phyloP scores from a whole-genome alignment of 2,329 filamentous ascomycete genomes.

The Corinectria fuckeliana region DNA sequence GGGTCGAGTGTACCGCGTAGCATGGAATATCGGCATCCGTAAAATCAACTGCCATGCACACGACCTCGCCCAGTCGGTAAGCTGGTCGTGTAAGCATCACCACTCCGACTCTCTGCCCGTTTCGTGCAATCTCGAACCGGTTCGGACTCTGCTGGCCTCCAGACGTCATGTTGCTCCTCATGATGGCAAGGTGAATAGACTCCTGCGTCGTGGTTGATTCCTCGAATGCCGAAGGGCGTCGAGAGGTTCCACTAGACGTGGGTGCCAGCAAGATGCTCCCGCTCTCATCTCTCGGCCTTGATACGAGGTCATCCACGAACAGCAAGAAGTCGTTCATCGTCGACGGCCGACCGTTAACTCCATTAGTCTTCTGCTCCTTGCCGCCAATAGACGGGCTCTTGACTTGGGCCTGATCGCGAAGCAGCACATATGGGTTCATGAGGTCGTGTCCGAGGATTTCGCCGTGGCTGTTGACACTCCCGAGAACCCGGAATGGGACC shows the following conservation, averaged over 20 bases:
- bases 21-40: conserved; percentile 77
- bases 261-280: conserved; percentile 73
- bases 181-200: conserved; percentile 87
- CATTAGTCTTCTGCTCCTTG: conserved; percentile 37
- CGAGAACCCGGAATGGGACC: conserved; percentile 89
- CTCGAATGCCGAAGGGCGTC: conserved; percentile 61
- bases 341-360: conserved; percentile 41
- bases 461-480: conserved; percentile 87
- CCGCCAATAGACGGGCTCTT: conserved; percentile 47
- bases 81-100: conserved; percentile 88
- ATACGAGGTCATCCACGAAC: conserved; percentile 79
- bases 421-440: conserved; percentile 89
- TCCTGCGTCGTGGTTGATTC: conserved; percentile 74
- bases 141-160: conserved; percentile 83
- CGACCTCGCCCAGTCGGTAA: conserved; percentile 86
- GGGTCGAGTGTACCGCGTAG: conserved; percentile 81
- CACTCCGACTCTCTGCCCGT: conserved; percentile 88
- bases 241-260: conserved; percentile 63
- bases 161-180: conserved; percentile 75
- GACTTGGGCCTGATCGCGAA: conserved; percentile 81
- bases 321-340: conserved; percentile 72
- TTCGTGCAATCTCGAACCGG: conserved; percentile 92
- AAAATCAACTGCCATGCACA: conserved; percentile 87
- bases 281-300: conserved; percentile 60
- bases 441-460: conserved; percentile 92